phyloP scores from a whole-genome alignment of 2,329 filamentous ascomycete species.

The Pleoardoris graminearum region DNA sequence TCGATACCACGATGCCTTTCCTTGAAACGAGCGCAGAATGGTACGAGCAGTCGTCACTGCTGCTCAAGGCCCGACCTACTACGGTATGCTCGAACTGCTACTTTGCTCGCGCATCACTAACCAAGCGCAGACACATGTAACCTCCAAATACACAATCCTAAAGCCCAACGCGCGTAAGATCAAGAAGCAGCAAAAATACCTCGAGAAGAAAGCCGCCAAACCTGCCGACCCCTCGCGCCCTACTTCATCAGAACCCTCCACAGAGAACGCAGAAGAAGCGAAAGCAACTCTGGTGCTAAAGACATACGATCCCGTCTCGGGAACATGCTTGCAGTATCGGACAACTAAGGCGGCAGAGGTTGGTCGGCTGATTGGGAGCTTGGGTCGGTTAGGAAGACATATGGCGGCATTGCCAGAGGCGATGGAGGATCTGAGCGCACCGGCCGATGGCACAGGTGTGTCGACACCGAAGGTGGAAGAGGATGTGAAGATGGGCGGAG shows the following conservation, averaged over 20 bases:
- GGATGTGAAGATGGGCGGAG: slow-evolving; percentile 36
- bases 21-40: slow-evolving; percentile 85
- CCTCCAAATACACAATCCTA: slow-evolving; percentile 83
- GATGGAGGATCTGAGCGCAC: slow-evolving; percentile 44
- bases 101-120: slow-evolving; percentile 9
- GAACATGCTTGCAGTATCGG: slow-evolving; percentile 84
- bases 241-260: slow-evolving; percentile 36
- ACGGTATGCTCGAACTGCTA: slow-evolving; percentile 62
- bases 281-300: slow-evolving; percentile 77
- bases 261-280: slow-evolving; percentile 30
- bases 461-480: slow-evolving; percentile 41
- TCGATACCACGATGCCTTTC: slow-evolving; percentile 67
- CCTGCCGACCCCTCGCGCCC: slow-evolving; percentile 26
- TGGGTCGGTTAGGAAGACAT: slow-evolving; percentile 73
- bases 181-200: slow-evolving; percentile 39
- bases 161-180: slow-evolving; percentile 44
- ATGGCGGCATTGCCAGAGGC: slow-evolving; percentile 57
- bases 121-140: slow-evolving; percentile 74
- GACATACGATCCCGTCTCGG: slow-evolving; percentile 82
- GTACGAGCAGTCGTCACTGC: slow-evolving; percentile 82
- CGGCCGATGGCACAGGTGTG: slow-evolving; percentile 29
- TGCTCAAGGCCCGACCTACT: slow-evolving; percentile 82
- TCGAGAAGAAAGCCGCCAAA: slow-evolving; percentile 32
- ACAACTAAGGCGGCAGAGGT: slow-evolving; percentile 93
- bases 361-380: slow-evolving; percentile 72